A percentile compares a stretch with the other conserved stretches of the same genome.
phyloP scores from a whole-genome alignment of 208 protist genomes.

The Leishmania aethiopica region DNA sequence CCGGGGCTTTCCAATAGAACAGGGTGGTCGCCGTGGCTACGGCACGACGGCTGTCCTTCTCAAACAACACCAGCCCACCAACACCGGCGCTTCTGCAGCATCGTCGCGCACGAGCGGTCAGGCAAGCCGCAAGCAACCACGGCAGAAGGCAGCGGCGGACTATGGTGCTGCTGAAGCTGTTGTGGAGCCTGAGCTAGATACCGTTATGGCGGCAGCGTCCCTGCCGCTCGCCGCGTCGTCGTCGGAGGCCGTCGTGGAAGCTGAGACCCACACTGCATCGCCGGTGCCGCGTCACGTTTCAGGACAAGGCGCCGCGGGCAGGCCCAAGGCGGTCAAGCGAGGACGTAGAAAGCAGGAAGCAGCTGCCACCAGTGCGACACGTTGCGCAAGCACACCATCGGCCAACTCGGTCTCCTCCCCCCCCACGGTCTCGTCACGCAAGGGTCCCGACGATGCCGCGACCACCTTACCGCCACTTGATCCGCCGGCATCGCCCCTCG shows the following conservation, averaged over 20 bases:
- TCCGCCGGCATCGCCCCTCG: constrained; percentile 4
- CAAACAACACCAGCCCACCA: constrained; percentile 34
- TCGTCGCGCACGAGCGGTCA: constrained; percentile 2
- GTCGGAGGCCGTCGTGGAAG: background rate
- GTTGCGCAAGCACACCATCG: background rate
- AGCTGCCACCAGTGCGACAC: background rate
- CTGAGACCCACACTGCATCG: background rate
- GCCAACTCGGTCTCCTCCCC: background rate
- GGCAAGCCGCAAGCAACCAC: constrained; percentile 13
- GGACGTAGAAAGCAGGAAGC: constrained; percentile 7
- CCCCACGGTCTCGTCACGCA: background rate
- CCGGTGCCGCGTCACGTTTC: background rate
- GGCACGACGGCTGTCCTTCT: constrained; percentile 21
- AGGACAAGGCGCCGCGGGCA: background rate
- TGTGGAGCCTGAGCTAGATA: constrained; percentile 20
- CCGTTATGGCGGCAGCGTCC: background rate
- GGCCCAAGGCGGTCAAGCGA: constrained; percentile 6
- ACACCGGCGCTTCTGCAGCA: constrained; percentile 13
- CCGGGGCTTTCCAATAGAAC: constrained; percentile 11
- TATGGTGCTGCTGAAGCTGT: constrained; percentile 3
- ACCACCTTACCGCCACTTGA: background rate
- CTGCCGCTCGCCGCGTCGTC: background rate
- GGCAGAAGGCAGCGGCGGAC: constrained; percentile 3
- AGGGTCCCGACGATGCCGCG: background rate
- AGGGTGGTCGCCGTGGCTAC: constrained; percentile 8